A percentile compares a stretch with the other conserved stretches of the same genome.
Evolutionary conservation across 129 eudicot genomes (phyloP).

Genomic region (Artemisia annua): DNA sequence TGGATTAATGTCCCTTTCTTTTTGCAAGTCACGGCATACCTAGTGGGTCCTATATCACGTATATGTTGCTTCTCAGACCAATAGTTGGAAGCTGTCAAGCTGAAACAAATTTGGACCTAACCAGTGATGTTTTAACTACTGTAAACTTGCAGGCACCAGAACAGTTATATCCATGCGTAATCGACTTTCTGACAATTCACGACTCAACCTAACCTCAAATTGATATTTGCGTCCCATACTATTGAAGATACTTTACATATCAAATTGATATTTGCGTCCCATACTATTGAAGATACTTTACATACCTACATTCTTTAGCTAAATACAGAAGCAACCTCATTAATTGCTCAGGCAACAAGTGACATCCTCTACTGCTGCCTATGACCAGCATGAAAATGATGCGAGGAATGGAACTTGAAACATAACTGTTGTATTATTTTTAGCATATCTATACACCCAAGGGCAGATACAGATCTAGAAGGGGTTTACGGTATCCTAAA

Average conservation of each 20-base stretch:
- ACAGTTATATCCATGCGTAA: constrained; percentile 57
- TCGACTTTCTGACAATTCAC: constrained; percentile 46
- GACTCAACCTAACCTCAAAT: constrained; percentile 35
- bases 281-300: constrained; percentile 4
- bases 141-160: constrained; percentile 58
- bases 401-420: constrained; percentile 2
- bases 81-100: background rate
- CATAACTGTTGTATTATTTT: background rate
- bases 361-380: constrained; percentile 1
- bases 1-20: background rate
- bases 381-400: constrained; percentile 8
- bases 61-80: background rate
- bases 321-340: constrained; percentile 9
- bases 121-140: constrained; percentile 8
- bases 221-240: background rate
- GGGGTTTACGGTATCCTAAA: background rate
- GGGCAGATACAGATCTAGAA: background rate
- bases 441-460: background rate
- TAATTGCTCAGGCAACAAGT: constrained; percentile 7
- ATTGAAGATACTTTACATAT: constrained; percentile 19
- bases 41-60: background rate
- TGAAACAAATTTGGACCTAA: constrained; percentile 2
- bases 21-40: background rate
- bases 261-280: constrained; percentile 3
- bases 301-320: constrained; percentile 16